A percentile compares a stretch with the other conserved stretches of the same genome.
phyloP scores from a whole-genome alignment of 345 rosid species.

The Cardiospermum halicacabum region DNA sequence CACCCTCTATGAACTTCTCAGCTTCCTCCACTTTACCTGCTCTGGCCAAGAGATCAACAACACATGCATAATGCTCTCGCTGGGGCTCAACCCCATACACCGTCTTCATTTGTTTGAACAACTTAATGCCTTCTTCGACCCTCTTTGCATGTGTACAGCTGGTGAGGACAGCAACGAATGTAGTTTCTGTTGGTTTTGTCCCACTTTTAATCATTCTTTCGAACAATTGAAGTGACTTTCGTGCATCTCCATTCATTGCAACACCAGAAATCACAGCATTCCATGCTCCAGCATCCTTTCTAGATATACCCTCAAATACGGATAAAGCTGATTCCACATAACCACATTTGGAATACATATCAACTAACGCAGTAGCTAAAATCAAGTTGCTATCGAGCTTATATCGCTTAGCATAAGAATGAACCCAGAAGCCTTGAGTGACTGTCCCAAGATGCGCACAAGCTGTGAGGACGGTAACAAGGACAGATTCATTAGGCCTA shows the following conservation, averaged over 20 bases:
- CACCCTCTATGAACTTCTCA: slow-evolving; percentile 25
- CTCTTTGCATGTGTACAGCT: slow-evolving; percentile 29
- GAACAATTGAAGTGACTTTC: slow-evolving; percentile 26
- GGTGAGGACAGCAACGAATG: slow-evolving; percentile 26
- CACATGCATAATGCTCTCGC: slow-evolving; percentile 29
- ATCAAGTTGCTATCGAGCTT: slow-evolving; percentile 21
- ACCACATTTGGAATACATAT: slow-evolving; percentile 37
- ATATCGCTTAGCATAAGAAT: slow-evolving; percentile 22
- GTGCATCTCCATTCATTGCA: slow-evolving; percentile 31
- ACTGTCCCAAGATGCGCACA: slow-evolving; percentile 33
- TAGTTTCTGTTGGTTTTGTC: slow-evolving; percentile 28
- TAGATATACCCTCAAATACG: slow-evolving; percentile 23
- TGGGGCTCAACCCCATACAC: slow-evolving; percentile 22
- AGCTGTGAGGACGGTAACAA: slow-evolving; percentile 34
- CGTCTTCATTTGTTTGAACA: slow-evolving; percentile 24
- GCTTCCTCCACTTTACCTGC: slow-evolving; percentile 34
- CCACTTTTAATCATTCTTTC: slow-evolving; percentile 19
- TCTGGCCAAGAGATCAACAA: slow-evolving; percentile 31
- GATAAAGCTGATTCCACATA: slow-evolving; percentile 20
- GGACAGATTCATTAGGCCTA: slow-evolving; percentile 31
- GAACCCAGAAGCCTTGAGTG: slow-evolving; percentile 35
- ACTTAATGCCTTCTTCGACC: slow-evolving; percentile 24
- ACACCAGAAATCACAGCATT: slow-evolving; percentile 33
- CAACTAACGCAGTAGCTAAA: slow-evolving; percentile 32
- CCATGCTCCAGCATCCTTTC: slow-evolving; percentile 33